Base-by-base conservation (phyloP, 1,284 basidiomycete genomes). In the Trametes pubescens region DNA sequence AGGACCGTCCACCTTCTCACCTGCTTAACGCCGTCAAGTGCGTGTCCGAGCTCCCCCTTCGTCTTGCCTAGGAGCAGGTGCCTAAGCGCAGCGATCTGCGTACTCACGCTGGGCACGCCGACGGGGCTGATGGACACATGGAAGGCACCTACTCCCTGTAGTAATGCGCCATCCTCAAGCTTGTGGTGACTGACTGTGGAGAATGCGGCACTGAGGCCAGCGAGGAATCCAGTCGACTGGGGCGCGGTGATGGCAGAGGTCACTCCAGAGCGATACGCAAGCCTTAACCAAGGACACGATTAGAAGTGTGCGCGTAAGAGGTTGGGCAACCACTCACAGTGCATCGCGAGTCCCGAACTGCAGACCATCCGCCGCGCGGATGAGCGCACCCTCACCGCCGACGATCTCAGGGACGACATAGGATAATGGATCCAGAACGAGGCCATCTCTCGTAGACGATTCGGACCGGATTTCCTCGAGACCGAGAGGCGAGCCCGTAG, bases 11-110 rank as follows among this genome's bases (percentile, higher is more conserved):
- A 65, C 65, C 2, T 38, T 13, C 37, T 43, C 16, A 88, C 88
- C 78, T 85, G 78, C 3, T 82, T 81, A 26, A 89, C 87, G 67
- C 79, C 73, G 44, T 77, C 80, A 71, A 89, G 85, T 77, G 83
- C 89, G 49, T 76, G 72, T 4, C 81, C 82, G 61, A 80, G 60
- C 46, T 80, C 79, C 1, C 75, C 74, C 10, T 77, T 78, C 63
- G 83, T 83, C 77, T 81, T 83, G 16, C 81, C 82, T 65, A 76
- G 65, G 22, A 86, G 77, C 16, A 85, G 69, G 24, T 74, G 75
- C n/a, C 92, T 83, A n/a, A 94, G 80, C 14, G 86, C 79, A 0
- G 84, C 89, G 60, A 95, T 86, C 73, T 93, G 87, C 13, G 90
- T 89, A 70, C 88, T 88, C 53, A 90, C 79, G 69, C 85, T 86